Evolutionary conservation across 106 monocot species (phyloP).

Genomic region (Platanthera zijinensis): DNA sequence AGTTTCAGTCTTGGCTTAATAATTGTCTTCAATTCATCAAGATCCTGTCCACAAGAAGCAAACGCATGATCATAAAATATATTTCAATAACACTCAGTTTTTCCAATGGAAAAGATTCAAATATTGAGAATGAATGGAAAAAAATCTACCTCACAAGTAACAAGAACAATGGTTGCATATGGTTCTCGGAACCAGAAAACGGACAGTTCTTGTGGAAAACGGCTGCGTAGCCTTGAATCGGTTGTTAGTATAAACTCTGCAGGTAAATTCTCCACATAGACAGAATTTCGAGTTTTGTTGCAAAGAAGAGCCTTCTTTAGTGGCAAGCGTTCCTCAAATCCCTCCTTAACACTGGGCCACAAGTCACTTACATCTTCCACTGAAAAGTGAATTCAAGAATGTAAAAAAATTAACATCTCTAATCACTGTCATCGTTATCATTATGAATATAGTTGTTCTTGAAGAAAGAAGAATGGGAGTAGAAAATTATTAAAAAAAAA

Average conservation of each 20-base stretch:
- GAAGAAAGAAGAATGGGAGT: neutral
- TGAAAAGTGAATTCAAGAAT: conserved; percentile 21
- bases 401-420: neutral
- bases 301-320: conserved; percentile 72
- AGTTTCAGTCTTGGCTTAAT: conserved; percentile 87
- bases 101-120: neutral
- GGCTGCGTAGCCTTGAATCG: conserved; percentile 82
- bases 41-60: conserved; percentile 43
- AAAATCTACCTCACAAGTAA: conserved; percentile 80
- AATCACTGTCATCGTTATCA: neutral
- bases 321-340: conserved; percentile 69
- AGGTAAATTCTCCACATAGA: conserved; percentile 62
- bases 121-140: neutral
- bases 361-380: conserved; percentile 99
- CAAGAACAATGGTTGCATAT: conserved; percentile 90
- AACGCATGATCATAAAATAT: neutral
- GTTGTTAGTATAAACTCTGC: conserved; percentile 92
- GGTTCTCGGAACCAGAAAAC: conserved; percentile 97
- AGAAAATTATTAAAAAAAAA: neutral
- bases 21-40: conserved; percentile 98
- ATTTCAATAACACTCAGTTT: neutral
- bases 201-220: conserved; percentile 98
- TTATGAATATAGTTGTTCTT: neutral
- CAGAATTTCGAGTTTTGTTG: conserved; percentile 82
- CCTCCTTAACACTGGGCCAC: conserved; percentile 83